Conservation (phyloP, 306 rosid species). For the Acacia confusa region DNA sequence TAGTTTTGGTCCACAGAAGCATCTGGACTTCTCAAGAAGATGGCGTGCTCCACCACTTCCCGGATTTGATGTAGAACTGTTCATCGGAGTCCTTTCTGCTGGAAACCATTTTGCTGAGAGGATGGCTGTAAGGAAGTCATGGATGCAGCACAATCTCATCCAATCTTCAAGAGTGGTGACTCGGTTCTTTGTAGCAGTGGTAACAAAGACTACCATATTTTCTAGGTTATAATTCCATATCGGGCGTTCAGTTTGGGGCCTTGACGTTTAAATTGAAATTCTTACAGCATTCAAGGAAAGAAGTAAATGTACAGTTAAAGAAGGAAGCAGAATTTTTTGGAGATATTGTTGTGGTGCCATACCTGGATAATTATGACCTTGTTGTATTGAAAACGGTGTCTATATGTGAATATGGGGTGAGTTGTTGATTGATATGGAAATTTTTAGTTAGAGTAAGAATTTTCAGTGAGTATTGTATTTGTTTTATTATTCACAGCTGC, state of each 20-base stretch:
- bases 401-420: conserved; percentile 92
- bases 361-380: conserved; percentile 84
- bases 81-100: conserved; percentile 85
- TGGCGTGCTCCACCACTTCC: conserved; percentile 70
- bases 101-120: conserved; percentile 94
- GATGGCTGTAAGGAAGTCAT: conserved; percentile 91
- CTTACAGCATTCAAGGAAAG: conserved; percentile 69
- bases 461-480: neutral
- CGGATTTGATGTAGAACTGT: conserved; percentile 52
- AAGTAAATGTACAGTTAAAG: conserved; percentile 70
- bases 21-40: conserved; percentile 60
- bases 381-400: conserved; percentile 92
- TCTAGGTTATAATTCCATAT: conserved; percentile 2
- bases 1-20: conserved; percentile 69
- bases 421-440: conserved; percentile 30
- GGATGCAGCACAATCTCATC: conserved; percentile 84
- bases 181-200: conserved; percentile 92
- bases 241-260: conserved; percentile 3
- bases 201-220: conserved; percentile 24
- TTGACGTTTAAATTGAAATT: conserved; percentile 30
- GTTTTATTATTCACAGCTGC: conserved; percentile 52
- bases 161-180: conserved; percentile 63
- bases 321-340: conserved; percentile 90
- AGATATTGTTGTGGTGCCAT: conserved; percentile 86
- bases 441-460: neutral